These are phyloP conservation scores for Kalmanozyma brasiliensis DNA, from an alignment of 1,284 basidiomycete species.

Conservation along the genomic window DNA sequence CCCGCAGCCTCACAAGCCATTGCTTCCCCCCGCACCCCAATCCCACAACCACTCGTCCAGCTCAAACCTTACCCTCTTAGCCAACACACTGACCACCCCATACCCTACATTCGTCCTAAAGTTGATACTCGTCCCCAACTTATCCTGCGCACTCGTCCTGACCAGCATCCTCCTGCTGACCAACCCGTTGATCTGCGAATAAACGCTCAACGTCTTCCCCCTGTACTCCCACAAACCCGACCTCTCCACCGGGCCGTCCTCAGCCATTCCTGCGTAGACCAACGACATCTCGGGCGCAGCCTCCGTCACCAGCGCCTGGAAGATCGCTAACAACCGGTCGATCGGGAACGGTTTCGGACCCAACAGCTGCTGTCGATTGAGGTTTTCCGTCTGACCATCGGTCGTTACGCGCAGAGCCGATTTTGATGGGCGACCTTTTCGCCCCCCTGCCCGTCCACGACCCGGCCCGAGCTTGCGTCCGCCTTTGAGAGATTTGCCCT, in stretches of 20 bases:
- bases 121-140: constrained; percentile 42
- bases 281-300: constrained; percentile 73
- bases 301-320: constrained; percentile 84
- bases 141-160: constrained; percentile 35
- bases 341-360: constrained; percentile 84
- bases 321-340: constrained; percentile 83
- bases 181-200: constrained; percentile 47
- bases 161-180: constrained; percentile 47
- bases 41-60: constrained; percentile 57
- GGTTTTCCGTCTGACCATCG: constrained; percentile 39
- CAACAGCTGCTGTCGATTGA: constrained; percentile 78
- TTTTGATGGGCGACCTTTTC: constrained; percentile 37
- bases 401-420: constrained; percentile 20
- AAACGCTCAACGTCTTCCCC: constrained; percentile 30
- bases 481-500: constrained; percentile 38
- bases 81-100: constrained; percentile 32
- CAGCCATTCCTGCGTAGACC: constrained; percentile 57
- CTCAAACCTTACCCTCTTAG: constrained; percentile 45
- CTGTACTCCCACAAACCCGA: constrained; percentile 42
- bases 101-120: constrained; percentile 49
- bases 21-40: constrained; percentile 36
- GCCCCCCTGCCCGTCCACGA: constrained; percentile 32
- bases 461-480: constrained; percentile 35
- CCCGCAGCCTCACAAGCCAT: constrained; percentile 8
- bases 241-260: constrained; percentile 48